Evolutionary conservation across 164 flowering plant species (phyloP), one percentile per base, ranked within the genome.

Genomic region (Sextonia rubra): DNA sequence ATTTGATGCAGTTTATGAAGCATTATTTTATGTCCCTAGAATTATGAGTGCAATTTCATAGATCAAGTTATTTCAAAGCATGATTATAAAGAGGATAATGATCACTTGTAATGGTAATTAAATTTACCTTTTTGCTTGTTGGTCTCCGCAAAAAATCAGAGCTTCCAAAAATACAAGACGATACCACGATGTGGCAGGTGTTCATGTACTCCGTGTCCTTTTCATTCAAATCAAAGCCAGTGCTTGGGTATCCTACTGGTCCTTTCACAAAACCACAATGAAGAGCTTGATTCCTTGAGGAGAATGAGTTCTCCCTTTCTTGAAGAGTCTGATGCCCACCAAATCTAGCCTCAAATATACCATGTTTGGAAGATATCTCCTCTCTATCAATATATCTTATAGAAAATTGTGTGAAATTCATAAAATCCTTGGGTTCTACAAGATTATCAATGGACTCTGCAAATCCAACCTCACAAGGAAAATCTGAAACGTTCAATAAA

Each of bases 91-190:
- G 52, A 66, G 18, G 7, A 64, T 17, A 5, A 66, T 66, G 15
- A 17, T 27, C 65, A 62, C 32, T 6, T 37, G 67, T 8, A 11
- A 22, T 26, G 29, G 60, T 58, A 52, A 20, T 55, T 62, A 26
- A 4, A 29, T 55, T 58, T 87, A 95, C 99, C 91, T 70, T 74
- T 80, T 81, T 89, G 73, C 86, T 86, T 49, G 93, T 82, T 49
- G 98, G 99, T 75, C 92, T 77, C 82, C 99, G 85, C 80, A 95
- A 71, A 81, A 89, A 90, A 78, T 95, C 99, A 64, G 89, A 93
- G 83, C 88, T 93, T 47, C 98, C 99, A 84, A 95, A 95, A 67
- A 95, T 95, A 84, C 99, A 91, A 52, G 98, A 95, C 37, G 99
- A 91, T 29, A 95, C 99, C 47, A 78, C 96, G 77, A 93, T 78